Conservation (phyloP, 2,329 filamentous ascomycete genomes). For the Rutstroemia sydowiana region DNA sequence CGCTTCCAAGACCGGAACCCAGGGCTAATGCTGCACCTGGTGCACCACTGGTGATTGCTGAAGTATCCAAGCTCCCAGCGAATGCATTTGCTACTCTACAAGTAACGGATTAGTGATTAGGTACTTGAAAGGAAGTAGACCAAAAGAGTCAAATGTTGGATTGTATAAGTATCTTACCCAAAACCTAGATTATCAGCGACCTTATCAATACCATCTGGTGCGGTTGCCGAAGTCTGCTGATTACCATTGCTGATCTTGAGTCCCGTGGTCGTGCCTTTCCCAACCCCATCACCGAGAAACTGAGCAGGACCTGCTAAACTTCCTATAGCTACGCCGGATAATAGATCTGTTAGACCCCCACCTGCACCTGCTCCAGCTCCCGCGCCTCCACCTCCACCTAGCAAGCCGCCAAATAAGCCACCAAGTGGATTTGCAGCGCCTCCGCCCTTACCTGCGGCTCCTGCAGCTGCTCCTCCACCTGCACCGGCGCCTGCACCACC, state of each 20-base stretch:
- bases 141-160: too few species aligned
- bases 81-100: slow-evolving; percentile 2
- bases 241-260: slow-evolving; percentile 4
- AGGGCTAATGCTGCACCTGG: background rate
- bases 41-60: background rate
- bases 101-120: background rate
- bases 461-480: too few species aligned
- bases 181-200: slow-evolving; percentile 5
- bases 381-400: too few species aligned
- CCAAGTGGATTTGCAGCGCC: too few species aligned
- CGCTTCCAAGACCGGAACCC: slow-evolving; percentile 4
- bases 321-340: background rate
- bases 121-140: background rate
- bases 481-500: too few species aligned
- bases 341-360: background rate
- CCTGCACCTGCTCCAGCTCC: too few species aligned
- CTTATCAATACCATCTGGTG: slow-evolving; percentile 2
- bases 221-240: slow-evolving; percentile 1
- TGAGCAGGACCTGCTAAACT: background rate
- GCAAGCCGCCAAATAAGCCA: too few species aligned
- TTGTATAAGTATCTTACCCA: background rate
- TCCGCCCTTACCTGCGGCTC: too few species aligned
- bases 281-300: slow-evolving; percentile 5
- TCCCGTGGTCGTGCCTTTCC: slow-evolving; percentile 5
- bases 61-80: slow-evolving; percentile 2